Conservation (phyloP, 495 filamentous ascomycete species). For the Massariosphaeria phaeospora region DNA sequence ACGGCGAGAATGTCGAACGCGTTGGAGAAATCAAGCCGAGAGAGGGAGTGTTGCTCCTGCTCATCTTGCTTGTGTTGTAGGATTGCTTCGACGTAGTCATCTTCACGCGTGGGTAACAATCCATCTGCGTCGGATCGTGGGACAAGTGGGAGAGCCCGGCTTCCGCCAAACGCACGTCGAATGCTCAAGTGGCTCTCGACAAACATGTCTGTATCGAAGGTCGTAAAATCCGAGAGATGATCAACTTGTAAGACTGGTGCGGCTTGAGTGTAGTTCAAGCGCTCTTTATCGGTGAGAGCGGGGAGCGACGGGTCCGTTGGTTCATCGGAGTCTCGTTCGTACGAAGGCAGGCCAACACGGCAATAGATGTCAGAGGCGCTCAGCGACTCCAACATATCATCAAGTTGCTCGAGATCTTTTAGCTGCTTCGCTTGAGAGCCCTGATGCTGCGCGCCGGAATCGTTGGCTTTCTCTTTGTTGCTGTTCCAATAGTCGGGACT, state of each 20-base stretch:
- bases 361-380: conserved; percentile 42
- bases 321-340: conserved; percentile 37
- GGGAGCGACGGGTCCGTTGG: conserved; percentile 59
- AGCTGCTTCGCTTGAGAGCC: not conserved
- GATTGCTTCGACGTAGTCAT: conserved; percentile 39
- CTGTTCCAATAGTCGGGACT: conserved; percentile 40
- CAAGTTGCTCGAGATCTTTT: conserved; percentile 7
- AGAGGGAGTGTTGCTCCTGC: conserved; percentile 39
- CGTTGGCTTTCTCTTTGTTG: not conserved
- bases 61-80: conserved; percentile 53
- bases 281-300: conserved; percentile 52
- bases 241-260: conserved; percentile 56
- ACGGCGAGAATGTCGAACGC: conserved; percentile 26
- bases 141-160: not conserved
- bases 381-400: conserved; percentile 21
- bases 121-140: too few relatives aligned
- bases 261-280: conserved; percentile 61
- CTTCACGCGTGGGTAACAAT: not conserved
- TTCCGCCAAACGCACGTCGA: conserved; percentile 23
- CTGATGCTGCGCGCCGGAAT: not conserved
- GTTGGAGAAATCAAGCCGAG: conserved; percentile 23
- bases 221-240: conserved; percentile 42
- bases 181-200: conserved; percentile 28
- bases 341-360: conserved; percentile 38
- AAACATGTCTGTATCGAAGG: conserved; percentile 31